Conservation (phyloP, 2,329 filamentous ascomycete genomes). For the Xylariaceae sp. region DNA sequence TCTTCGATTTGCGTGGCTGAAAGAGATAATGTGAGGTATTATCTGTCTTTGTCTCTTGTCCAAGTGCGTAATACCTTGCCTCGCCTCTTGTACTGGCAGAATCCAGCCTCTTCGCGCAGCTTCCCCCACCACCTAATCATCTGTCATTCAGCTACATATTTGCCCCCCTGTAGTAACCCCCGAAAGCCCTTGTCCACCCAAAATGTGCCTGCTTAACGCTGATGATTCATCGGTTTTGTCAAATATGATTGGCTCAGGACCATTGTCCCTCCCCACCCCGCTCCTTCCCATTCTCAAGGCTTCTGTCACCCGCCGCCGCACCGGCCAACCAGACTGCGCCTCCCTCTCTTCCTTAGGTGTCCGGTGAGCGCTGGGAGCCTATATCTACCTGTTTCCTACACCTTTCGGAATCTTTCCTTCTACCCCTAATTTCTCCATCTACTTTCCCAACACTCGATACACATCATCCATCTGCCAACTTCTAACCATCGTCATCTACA, state of each 20-base stretch:
- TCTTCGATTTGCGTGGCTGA: no score
- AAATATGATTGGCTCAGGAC: slow-evolving; percentile 32
- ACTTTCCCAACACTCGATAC: slow-evolving; percentile 13
- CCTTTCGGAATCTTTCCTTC: slow-evolving; percentile 7
- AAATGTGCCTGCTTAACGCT: slow-evolving; percentile 16
- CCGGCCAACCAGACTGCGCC: slow-evolving; percentile 36
- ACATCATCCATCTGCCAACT: slow-evolving; percentile 19
- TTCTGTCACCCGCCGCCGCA: slow-evolving; percentile 39
- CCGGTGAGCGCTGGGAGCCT: slow-evolving; percentile 30
- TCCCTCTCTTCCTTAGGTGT: slow-evolving; percentile 28
- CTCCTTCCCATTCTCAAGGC: slow-evolving; percentile 36
- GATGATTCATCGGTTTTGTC: slow-evolving; percentile 36
- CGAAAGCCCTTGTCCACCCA: slow-evolving; percentile 8
- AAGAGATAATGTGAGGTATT: neutral
- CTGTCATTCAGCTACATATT: slow-evolving; percentile 22
- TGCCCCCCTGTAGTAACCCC: no score
- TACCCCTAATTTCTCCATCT: slow-evolving; percentile 24
- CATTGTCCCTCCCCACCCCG: slow-evolving; percentile 17
- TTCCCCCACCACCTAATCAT: slow-evolving; percentile 35
- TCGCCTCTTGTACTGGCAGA: slow-evolving; percentile 6
- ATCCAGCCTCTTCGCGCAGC: slow-evolving; percentile 38
- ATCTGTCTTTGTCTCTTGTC: neutral
- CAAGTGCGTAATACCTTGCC: neutral
- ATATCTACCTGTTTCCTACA: slow-evolving; percentile 28
- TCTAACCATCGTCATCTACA: slow-evolving; percentile 22